These are phyloP conservation scores for Euphrasia arctica DNA, from an alignment of 305 asterid genomes.

Conservation along the genomic window DNA sequence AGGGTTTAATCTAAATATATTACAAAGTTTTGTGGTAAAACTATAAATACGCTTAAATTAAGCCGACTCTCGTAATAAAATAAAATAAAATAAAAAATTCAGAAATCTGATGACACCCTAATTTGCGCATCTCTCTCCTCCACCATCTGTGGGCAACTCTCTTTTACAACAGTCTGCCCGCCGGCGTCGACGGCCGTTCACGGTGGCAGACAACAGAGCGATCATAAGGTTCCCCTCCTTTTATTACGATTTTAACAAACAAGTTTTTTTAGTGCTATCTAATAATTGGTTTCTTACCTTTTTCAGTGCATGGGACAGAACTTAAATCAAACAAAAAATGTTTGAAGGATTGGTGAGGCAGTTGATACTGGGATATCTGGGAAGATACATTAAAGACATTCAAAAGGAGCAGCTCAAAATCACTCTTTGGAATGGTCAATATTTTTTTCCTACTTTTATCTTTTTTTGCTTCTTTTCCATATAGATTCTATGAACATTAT, in stretches of 20 bases:
- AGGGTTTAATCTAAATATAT: too few species aligned
- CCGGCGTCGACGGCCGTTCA: not conserved
- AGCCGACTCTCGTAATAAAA: too few species aligned
- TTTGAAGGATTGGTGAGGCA: slow-evolving; percentile 89
- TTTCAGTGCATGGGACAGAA: slow-evolving; percentile 19
- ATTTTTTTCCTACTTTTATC: not conserved
- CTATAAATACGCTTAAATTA: too few species aligned
- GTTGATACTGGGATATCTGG: slow-evolving; percentile 78
- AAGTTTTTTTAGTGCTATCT: too few species aligned
- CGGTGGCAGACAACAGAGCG: not conserved
- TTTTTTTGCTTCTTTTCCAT: too few species aligned
- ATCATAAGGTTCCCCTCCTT: too few species aligned
- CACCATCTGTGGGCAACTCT: not conserved
- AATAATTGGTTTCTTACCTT: slow-evolving; percentile 2
- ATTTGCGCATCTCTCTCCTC: not conserved
- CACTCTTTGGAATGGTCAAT: slow-evolving; percentile 83
- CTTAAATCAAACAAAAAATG: slow-evolving; percentile 36
- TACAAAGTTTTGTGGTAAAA: too few species aligned
- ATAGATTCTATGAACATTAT: not conserved
- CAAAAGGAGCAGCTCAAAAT: slow-evolving; percentile 93
- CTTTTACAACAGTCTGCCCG: not conserved
- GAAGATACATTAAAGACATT: slow-evolving; percentile 77
- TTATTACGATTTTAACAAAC: too few species aligned
- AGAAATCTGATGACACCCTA: not conserved
- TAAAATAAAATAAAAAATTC: not conserved